These are phyloP conservation scores for Hibiscus tridactylites DNA, from an alignment of 345 rosid genomes.

Conservation along the genomic window DNA sequence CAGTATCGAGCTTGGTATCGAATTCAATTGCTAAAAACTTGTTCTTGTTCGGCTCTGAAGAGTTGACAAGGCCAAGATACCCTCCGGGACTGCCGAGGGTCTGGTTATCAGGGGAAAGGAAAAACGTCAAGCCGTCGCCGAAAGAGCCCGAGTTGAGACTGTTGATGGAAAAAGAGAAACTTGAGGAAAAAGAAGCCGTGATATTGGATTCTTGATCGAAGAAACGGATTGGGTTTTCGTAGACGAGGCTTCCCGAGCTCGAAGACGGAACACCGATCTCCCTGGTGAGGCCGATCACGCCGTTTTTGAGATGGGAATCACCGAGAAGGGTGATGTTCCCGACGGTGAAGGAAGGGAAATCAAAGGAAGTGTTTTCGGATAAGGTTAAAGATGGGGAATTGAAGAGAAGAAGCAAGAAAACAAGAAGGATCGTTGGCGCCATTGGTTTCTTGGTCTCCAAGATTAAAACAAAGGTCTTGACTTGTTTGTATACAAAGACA, in stretches of 20 bases:
- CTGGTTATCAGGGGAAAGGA: slow-evolving; percentile 64
- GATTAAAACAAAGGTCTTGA: background rate
- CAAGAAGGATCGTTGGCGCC: slow-evolving; percentile 42
- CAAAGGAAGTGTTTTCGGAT: slow-evolving; percentile 34
- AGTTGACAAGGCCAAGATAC: slow-evolving; percentile 73
- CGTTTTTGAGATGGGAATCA: slow-evolving; percentile 72
- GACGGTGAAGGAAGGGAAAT: slow-evolving; percentile 50
- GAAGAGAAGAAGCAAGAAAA: slow-evolving; percentile 25
- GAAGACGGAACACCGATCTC: slow-evolving; percentile 79
- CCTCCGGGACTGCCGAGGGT: slow-evolving; percentile 76
- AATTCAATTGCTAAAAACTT: slow-evolving; percentile 79
- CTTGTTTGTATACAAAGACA: background rate
- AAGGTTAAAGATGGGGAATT: slow-evolving; percentile 6
- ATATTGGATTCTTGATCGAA: slow-evolving; percentile 59
- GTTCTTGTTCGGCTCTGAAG: slow-evolving; percentile 63
- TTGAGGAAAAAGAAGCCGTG: slow-evolving; percentile 77
- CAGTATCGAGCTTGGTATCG: slow-evolving; percentile 59
- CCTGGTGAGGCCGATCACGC: slow-evolving; percentile 74
- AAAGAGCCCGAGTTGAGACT: slow-evolving; percentile 53
- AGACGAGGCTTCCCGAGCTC: slow-evolving; percentile 70
- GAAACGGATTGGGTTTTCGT: slow-evolving; percentile 59
- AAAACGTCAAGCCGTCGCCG: slow-evolving; percentile 85
- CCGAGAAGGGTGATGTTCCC: slow-evolving; percentile 89
- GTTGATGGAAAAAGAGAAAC: slow-evolving; percentile 62
- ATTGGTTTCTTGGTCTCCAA: slow-evolving; percentile 8